A percentile compares a stretch with the other conserved stretches of the same genome.
These are phyloP conservation scores for Trametes villosa DNA, from an alignment of 768 basidiomycete species.

Conservation along the genomic window DNA sequence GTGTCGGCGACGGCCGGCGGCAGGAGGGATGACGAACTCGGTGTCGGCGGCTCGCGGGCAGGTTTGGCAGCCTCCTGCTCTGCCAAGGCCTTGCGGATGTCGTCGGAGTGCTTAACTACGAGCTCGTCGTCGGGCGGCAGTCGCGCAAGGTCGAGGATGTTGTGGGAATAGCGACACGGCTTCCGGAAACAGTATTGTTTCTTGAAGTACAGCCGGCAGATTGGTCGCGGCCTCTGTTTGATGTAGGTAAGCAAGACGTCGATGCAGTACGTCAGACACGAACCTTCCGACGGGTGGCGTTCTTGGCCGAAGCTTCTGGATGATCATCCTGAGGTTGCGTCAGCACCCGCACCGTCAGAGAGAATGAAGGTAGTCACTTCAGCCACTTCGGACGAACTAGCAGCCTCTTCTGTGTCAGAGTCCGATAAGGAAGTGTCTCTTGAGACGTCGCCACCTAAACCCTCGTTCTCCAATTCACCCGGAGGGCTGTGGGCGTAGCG, in stretches of 20 bases:
- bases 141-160: slow-evolving; percentile 4
- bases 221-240: neutral
- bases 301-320: no score
- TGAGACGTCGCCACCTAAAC: neutral
- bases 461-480: neutral
- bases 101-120: neutral
- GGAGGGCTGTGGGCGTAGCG: neutral
- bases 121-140: slow-evolving; percentile 2
- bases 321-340: no score
- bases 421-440: no score
- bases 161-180: slow-evolving; percentile 4
- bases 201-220: slow-evolving; percentile 6
- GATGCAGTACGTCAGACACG: neutral
- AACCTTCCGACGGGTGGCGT: neutral
- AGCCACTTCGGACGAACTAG: no score
- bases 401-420: neutral
- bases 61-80: neutral
- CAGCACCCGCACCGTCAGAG: no score
- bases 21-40: neutral
- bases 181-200: neutral
- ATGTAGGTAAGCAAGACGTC: neutral
- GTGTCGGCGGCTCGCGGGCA: no score
- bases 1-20: neutral
- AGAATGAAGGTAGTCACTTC: no score
- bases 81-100: neutral